Evolutionary conservation across 2,329 filamentous ascomycete genomes (phyloP).

Genomic region (Eurotiales sp.): DNA sequence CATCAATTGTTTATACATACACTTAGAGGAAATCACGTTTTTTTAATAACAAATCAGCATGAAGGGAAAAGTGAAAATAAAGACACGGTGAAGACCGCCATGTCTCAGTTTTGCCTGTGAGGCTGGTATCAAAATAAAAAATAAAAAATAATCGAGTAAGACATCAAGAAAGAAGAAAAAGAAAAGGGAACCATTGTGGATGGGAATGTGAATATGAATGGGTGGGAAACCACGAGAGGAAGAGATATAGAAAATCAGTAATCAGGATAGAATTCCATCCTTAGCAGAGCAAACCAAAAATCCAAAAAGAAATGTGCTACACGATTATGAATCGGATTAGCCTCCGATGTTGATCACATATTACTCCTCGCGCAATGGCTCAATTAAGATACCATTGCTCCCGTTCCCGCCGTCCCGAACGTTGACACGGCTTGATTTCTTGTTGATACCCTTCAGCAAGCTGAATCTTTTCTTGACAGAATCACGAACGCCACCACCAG

Average conservation of each 20-base stretch:
- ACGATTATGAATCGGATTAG: neutral
- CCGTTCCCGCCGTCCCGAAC: constrained; percentile 29
- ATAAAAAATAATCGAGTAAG: constrained; percentile 6
- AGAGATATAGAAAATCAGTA: constrained; percentile 15
- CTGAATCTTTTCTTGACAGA: constrained; percentile 76
- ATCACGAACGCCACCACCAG: constrained; percentile 44
- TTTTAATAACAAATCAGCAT: constrained; percentile 3
- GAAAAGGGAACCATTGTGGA: constrained; percentile 14
- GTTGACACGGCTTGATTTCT: constrained; percentile 60
- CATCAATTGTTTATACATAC: neutral
- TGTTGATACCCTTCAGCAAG: constrained; percentile 66
- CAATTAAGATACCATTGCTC: constrained; percentile 20
- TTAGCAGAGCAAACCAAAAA: too few species aligned
- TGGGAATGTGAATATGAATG: constrained; percentile 16
- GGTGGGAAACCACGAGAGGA: constrained; percentile 16
- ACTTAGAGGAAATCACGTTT: neutral
- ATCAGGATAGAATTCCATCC: constrained; percentile 6
- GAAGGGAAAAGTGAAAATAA: neutral
- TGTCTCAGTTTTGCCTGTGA: constrained; percentile 11
- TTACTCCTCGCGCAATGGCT: constrained; percentile 35
- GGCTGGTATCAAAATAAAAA: constrained; percentile 17
- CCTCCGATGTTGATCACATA: constrained; percentile 21
- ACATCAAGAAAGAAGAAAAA: constrained; percentile 18
- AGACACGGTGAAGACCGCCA: neutral
- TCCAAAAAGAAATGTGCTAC: constrained; percentile 14